These are phyloP conservation scores for Penicillium crustosum DNA, from an alignment of 2,329 filamentous ascomycete species.

Conservation along the genomic window DNA sequence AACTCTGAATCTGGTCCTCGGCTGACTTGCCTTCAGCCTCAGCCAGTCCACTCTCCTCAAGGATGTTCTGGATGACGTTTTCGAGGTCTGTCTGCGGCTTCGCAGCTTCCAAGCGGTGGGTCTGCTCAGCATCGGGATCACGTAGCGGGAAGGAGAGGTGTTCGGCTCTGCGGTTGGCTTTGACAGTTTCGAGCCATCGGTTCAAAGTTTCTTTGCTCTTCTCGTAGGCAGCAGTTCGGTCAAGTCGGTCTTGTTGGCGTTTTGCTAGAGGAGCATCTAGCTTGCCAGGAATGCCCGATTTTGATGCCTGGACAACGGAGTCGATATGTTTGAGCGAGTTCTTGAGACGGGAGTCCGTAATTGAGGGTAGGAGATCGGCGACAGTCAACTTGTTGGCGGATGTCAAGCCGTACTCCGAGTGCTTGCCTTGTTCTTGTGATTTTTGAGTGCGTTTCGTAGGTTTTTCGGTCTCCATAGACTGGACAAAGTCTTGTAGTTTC, in stretches of 20 bases:
- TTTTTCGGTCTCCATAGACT: constrained; percentile 56
- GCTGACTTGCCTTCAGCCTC: constrained; percentile 57
- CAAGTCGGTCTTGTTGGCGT: constrained; percentile 80
- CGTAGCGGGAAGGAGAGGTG: constrained; percentile 84
- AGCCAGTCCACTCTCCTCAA: constrained; percentile 80
- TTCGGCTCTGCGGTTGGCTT: constrained; percentile 87
- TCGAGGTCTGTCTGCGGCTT: constrained; percentile 79
- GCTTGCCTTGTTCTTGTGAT: constrained; percentile 61
- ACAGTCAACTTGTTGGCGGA: constrained; percentile 69
- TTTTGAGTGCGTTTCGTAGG: constrained; percentile 34
- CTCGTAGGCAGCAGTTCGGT: constrained; percentile 78
- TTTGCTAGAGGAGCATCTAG: constrained; percentile 80
- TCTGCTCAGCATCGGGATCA: constrained; percentile 63
- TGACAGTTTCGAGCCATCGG: constrained; percentile 92
- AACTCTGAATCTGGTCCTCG: constrained; percentile 66
- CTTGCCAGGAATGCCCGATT: constrained; percentile 62
- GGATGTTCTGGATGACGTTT: constrained; percentile 79
- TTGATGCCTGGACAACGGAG: constrained; percentile 49
- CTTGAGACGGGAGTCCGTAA: constrained; percentile 73
- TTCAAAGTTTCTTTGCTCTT: constrained; percentile 89
- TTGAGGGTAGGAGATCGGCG: constrained; percentile 69
- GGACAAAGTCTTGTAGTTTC: constrained; percentile 68
- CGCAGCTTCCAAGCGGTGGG: constrained; percentile 56
- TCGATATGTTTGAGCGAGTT: constrained; percentile 73
- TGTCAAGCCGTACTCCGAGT: constrained; percentile 59